Conservation (phyloP, 2,329 filamentous ascomycete genomes). For the Cordyceps militaris region DNA sequence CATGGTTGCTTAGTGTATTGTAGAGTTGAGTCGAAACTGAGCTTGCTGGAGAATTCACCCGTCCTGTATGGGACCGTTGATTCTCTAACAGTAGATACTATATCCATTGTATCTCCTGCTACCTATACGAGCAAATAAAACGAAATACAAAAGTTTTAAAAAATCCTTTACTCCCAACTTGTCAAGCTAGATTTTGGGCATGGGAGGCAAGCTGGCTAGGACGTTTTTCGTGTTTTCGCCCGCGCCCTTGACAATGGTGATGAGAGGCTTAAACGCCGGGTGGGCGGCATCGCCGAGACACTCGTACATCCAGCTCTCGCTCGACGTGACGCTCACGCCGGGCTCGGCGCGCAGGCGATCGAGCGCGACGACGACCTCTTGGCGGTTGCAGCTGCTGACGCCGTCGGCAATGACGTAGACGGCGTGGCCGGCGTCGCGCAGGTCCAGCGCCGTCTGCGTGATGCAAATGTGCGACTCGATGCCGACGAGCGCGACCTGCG, state of each 20-base stretch:
- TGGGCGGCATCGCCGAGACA: constrained; percentile 74
- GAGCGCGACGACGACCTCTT: constrained; percentile 75
- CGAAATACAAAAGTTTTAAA: neutral
- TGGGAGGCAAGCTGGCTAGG: constrained; percentile 52
- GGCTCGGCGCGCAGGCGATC: constrained; percentile 61
- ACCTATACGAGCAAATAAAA: neutral
- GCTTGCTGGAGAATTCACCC: neutral
- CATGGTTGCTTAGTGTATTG: neutral
- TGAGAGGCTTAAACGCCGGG: constrained; percentile 65
- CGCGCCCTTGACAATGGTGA: constrained; percentile 71
- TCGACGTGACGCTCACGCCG: constrained; percentile 74
- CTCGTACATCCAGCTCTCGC: constrained; percentile 88
- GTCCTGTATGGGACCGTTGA: neutral
- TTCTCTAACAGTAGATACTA: neutral
- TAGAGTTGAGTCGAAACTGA: neutral
- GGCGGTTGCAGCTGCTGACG: constrained; percentile 77
- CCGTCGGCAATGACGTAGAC: constrained; percentile 88
- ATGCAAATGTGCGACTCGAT: constrained; percentile 95
- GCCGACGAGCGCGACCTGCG: constrained; percentile 71
- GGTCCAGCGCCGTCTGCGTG: constrained; percentile 82
- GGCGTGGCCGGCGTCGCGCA: constrained; percentile 64
- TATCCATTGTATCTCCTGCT: neutral
- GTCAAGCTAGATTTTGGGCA: constrained; percentile 48
- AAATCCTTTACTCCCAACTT: neutral
- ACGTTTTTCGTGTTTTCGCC: constrained; percentile 62